Evolutionary conservation across 331 rosid genomes (phyloP), one percentile per base, ranked within the genome.

Genomic region (Acacia concinna): DNA sequence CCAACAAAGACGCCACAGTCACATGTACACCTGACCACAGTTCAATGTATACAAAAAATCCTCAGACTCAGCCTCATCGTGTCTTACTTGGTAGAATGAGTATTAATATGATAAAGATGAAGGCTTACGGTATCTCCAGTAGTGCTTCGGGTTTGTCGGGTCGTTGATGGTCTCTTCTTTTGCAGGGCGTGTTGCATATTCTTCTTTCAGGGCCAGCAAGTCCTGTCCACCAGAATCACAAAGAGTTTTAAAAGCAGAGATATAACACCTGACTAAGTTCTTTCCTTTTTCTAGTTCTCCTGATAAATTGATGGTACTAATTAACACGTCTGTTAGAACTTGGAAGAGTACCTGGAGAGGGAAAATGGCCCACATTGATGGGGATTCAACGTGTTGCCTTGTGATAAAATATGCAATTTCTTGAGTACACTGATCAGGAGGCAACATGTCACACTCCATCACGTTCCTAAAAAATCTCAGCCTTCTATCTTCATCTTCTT

Each of bases 341-440:
- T 23, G 31, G 6, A 41, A 63, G 57, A 69, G 18, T 91, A 95
- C 99, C 99, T 95, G 99, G 78, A 95, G 96, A 20, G 99, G 99
- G 85, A 93, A 95, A 86, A 95, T 93, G 28, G 98, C 98, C 99
- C 98, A 95, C 99, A 95, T 95, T 54, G 99, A 95, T 79, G 99
- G 99, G 69, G 99, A 85, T 89, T 95, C 98, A 79, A 91, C 38
- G 78, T 95, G 99, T 77, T 95, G 94, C 88, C 85, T 84, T 69
- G 86, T 68, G 73, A 93, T 46, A 66, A 87, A 93, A 88, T 90
- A 66, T 41, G 87, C 96, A 71, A 95, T 69, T 35, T 95, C 99
- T 18, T 98, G 93, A 83, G 81, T 82, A 72, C 98, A 95, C 56
- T 66, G 88, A 71, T 82, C 86, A 1, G 97, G 96, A 28, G 99